These are phyloP conservation scores for Bodo saltans DNA, from an alignment of 78 protist species.

Conservation along the genomic window DNA sequence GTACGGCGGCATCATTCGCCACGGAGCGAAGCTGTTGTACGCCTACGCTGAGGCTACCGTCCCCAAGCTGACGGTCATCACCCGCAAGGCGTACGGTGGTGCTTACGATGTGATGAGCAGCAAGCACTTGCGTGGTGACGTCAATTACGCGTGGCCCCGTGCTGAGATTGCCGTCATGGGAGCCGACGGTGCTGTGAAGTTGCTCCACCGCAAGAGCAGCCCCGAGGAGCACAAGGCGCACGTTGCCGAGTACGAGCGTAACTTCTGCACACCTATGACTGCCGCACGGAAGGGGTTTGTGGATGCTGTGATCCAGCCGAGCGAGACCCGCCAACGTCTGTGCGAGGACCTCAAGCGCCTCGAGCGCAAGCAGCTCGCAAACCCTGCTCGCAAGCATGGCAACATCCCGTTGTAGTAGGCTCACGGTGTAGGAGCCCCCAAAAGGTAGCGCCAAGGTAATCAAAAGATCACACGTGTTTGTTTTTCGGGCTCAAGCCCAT, in stretches of 20 bases:
- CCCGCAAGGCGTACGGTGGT: constrained; percentile 97
- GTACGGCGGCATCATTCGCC: constrained; percentile 93
- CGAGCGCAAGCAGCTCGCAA: constrained; percentile 53
- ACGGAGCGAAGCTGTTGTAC: constrained; percentile 95
- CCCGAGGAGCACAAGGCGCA: constrained; percentile 50
- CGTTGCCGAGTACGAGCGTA: constrained; percentile 64
- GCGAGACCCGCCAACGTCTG: constrained; percentile 48
- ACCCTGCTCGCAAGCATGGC: constrained; percentile 89
- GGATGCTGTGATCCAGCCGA: constrained; percentile 89
- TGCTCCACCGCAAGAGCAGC: constrained; percentile 66
- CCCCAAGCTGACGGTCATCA: constrained; percentile 94
- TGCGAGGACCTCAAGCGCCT: constrained; percentile 84
- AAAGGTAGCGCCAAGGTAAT: no score
- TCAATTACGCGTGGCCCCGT: constrained; percentile 97
- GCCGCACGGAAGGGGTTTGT: constrained; percentile 94
- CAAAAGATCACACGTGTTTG: no score
- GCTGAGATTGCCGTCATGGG: constrained; percentile 99
- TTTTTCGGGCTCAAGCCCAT: no score
- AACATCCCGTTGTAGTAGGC: constrained; percentile 80
- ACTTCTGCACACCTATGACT: constrained; percentile 87
- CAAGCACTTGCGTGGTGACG: constrained; percentile 95
- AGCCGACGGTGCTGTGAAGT: constrained; percentile 94
- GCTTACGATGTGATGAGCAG: constrained; percentile 96
- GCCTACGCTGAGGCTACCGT: constrained; percentile 98
- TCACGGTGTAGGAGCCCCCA: no score